A percentile compares a stretch with the other conserved stretches of the same genome.
Evolutionary conservation across 257 asterid genomes (phyloP).

Genomic region (Solanum gracilifrons): DNA sequence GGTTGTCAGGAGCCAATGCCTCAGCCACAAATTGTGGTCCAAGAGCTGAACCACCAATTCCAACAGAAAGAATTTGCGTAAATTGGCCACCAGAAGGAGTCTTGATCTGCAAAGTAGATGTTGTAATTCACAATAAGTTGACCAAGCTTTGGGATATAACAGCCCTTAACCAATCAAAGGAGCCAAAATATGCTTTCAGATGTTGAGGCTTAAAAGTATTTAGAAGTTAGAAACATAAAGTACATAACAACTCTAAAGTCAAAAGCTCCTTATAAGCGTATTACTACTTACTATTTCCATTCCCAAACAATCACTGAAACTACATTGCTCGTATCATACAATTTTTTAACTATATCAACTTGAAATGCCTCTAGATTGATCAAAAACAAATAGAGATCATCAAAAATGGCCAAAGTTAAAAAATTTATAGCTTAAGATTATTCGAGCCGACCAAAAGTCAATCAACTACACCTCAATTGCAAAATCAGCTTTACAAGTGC

Average conservation of each 20-base stretch:
- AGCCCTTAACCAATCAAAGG: not conserved
- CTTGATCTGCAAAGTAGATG: constrained; percentile 43
- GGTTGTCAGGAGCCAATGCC: constrained; percentile 99
- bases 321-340: not conserved
- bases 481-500: not conserved
- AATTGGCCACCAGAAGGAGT: constrained; percentile 57
- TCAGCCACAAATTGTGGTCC: constrained; percentile 99
- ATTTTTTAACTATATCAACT: not conserved
- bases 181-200: not conserved
- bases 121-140: not conserved
- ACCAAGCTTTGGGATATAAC: not conserved
- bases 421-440: not conserved
- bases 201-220: not conserved
- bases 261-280: not conserved
- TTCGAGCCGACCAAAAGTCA: not conserved
- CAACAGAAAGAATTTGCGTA: constrained; percentile 91
- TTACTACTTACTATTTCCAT: not conserved
- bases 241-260: not conserved
- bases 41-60: constrained; percentile 98
- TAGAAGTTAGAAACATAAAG: not conserved
- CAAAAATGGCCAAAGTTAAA: not conserved
- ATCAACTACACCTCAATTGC: not conserved
- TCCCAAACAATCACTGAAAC: not conserved
- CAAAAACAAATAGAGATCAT: not conserved
- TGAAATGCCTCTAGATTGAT: not conserved